Evolutionary conservation across 257 asterid species (phyloP), one percentile per base, ranked within the genome.

Genomic region (Lavandula angustifolia): DNA sequence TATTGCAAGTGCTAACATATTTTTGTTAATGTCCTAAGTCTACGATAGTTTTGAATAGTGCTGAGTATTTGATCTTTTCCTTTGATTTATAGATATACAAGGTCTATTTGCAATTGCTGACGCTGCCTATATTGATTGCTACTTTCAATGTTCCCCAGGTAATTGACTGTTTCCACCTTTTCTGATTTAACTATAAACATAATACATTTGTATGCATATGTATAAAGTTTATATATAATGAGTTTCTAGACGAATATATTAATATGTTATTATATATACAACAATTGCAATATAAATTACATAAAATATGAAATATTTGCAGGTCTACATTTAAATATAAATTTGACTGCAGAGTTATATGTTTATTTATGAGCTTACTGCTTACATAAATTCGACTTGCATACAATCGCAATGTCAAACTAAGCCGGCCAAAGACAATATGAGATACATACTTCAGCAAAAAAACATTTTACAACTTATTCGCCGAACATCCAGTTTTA

Each of bases 131-230:
- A 64, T 51, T 92, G 79, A 66, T 87, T 64, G 68, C 81, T 66
- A 54, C 95, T 18, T 81, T 92, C 79, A 73, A 73, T 68, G 66
- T 88, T 75, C 92, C 96, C 70, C 96, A 89, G 92, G 98, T 92
- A 72, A 69, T 54, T 61, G 37, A 54, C 17, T 47, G 17, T 62
- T 50, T 61, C 35, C 33, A 22, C 48, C 18, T 29, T 54, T 47
- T 47, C 40, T 60, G 27, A 7, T 5, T 38, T 38, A 5, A 38
- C 43, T 38, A 38, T 38, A 38, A 38, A 38, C 3, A 38, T 38
- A 38, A 38, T 7, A 34, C 5, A 38, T 38, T 8, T 38, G 10
- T 37, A 54, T 47, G 61, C 52, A 17, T 51, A 54, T 77, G 42
- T 51, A 62, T 13, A 9, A 33, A 4, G 22, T 56, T 22, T 40